Base-by-base conservation (phyloP, 148 eudicot genomes). In the Rhododendron ferrugineum region DNA sequence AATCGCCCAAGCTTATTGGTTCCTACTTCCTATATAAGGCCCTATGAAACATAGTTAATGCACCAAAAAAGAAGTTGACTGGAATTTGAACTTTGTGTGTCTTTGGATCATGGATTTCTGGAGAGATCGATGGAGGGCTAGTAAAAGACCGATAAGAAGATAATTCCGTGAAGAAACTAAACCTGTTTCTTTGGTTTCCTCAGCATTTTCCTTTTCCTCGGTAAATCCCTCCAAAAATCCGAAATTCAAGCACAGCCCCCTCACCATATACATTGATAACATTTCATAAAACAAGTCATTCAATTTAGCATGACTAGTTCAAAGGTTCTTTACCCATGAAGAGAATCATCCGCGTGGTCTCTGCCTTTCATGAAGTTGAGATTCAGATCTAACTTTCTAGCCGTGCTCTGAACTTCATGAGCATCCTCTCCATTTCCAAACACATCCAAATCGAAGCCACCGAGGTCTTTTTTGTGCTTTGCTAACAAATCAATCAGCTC, bases 301-400 rank as follows among this genome's bases (percentile, higher is more conserved):
- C 37, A 46, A 28, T 46, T 68, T 36, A 46, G 52, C 40, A 22
- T 56, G 23, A 68, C 32, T 15, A 23, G 74, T 70, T 85, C n/a
- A 46, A 62, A 68, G 54, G 40, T 68, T 30, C 56, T 90, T 84
- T 91, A 97, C 99, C 98, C 90, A 85, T 93, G 98, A 82, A 97
- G 94, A 82, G 99, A 92, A 92, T 91, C 98, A 89, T 97, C 98
- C n/a, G 99, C 97, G 87, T 95, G 99, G 87, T 96, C 99, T 89
- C 98, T 95, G 76, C 99, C 99, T 87, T 94, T 96, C 91, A 94
- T 92, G 82, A 97, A 97, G 83, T 93, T 92, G 68, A 97, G 90
- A 89, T 91, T 95, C 79, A 97, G 87, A 80, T 93, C 94, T 88
- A 97, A 84, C 54, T 86, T 91, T 87, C 84, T 91, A 26, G 99